Conservation (phyloP, 495 filamentous ascomycete species). For the Mycothermus thermophilus region DNA sequence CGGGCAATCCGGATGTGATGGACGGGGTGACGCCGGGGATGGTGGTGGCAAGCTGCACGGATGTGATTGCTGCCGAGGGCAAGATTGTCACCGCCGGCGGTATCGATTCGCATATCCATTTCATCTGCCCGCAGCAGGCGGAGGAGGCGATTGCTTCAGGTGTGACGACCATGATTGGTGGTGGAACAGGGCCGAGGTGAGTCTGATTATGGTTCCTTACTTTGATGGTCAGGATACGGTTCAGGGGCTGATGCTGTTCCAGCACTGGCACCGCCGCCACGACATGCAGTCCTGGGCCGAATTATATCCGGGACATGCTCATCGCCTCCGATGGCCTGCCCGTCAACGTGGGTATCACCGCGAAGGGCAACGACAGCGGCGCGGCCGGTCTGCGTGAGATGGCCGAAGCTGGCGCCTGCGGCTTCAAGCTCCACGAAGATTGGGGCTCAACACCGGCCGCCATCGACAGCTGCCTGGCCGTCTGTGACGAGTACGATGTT, state of each 20-base stretch:
- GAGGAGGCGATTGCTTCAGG: conserved; percentile 76
- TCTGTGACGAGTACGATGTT: conserved; percentile 85
- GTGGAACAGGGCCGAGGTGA: conserved; percentile 78
- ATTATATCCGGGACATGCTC: conserved; percentile 83
- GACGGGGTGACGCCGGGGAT: conserved; percentile 65
- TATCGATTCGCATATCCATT: conserved; percentile 88
- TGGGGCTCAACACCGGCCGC: conserved; percentile 90
- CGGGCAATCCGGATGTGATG: conserved; percentile 96
- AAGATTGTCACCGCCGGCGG: conserved; percentile 90
- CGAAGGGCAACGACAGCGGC: conserved; percentile 88
- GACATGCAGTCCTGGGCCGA: conserved; percentile 80
- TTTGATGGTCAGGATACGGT: background rate
- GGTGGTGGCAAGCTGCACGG: conserved; percentile 80
- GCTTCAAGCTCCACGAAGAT: conserved; percentile 94
- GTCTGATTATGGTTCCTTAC: too few relatives aligned
- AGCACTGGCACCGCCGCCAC: conserved; percentile 92
- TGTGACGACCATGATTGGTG: conserved; percentile 84
- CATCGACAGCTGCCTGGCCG: conserved; percentile 75
- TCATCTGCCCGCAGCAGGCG: conserved; percentile 93
- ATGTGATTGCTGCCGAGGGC: conserved; percentile 89
- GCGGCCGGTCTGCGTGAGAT: conserved; percentile 63
- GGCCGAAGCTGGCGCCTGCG: conserved; percentile 69
- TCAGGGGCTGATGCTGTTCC: conserved; percentile 4
- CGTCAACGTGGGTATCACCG: conserved; percentile 85
- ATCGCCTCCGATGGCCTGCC: conserved; percentile 80